These are phyloP conservation scores for Gossypium stocksii DNA, from an alignment of 345 rosid species.

Conservation along the genomic window DNA sequence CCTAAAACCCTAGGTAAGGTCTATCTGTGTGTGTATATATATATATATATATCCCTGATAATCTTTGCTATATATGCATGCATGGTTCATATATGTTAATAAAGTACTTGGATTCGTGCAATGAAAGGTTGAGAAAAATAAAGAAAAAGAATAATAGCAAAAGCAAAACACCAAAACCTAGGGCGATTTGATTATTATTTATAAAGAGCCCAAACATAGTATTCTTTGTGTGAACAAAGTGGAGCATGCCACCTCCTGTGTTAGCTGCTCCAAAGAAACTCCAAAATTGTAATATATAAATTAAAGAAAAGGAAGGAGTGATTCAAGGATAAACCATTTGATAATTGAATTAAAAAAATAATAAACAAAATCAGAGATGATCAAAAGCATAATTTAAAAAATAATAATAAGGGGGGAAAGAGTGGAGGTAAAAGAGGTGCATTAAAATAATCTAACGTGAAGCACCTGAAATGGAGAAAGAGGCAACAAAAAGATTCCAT, in stretches of 20 bases:
- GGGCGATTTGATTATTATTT: not conserved
- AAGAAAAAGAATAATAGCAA: not conserved
- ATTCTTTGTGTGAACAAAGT: conserved; percentile 10
- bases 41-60: not conserved
- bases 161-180: conserved; percentile 1
- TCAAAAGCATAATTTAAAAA: not conserved
- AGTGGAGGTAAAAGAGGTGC: not conserved
- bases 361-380: not conserved
- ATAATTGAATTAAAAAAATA: not conserved
- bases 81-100: not conserved
- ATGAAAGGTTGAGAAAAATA: not conserved
- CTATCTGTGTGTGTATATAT: not conserved
- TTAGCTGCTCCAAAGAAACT: conserved; percentile 2
- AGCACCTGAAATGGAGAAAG: conserved; percentile 6
- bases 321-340: not conserved
- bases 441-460: conserved; percentile 1
- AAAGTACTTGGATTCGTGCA: not conserved
- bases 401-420: not conserved
- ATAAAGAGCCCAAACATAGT: conserved; percentile 9
- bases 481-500: not conserved
- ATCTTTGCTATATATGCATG: not conserved
- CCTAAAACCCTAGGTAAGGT: not conserved
- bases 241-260: conserved; percentile 12
- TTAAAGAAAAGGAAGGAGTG: not conserved
- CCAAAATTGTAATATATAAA: not conserved